Base-by-base conservation (phyloP, 2,329 filamentous ascomycete genomes). In the Amauroascus niger region DNA sequence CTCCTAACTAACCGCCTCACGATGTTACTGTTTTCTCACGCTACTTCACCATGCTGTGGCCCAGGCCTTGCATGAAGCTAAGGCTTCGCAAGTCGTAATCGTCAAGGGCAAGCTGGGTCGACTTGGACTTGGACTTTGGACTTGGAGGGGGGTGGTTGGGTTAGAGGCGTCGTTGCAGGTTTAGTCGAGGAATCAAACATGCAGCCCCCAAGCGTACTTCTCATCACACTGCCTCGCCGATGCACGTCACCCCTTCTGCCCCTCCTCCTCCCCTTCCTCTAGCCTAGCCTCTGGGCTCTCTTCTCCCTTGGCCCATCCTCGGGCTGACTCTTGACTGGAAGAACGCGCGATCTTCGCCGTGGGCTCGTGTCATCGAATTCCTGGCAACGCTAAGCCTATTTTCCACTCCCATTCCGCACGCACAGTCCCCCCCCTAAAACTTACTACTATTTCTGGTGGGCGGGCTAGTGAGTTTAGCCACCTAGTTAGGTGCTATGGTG, bases 171-270 rank as follows among this genome's bases (percentile, higher is more conserved):
- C n/a, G n/a, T 7, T 13, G 33, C 33, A 49, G 35, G 13, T 28
- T 18, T 49, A 49, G 33, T 49, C 33, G 47, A 49, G 33, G 6
- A 13, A 40, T 20, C n/a, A 46, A 46, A 37, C 33, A 35, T 39
- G 18, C n/a, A 40, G 16, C 2, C 11, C n/a, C 33, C 24, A 41
- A n/a, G 51, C 43, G 43, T 53, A 49, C 30, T 47, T 53, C 51
- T 53, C 43, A 53, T 47, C 51, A 52, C 50, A 53, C 51, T 53
- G 51, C 51, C 51, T 53, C 51, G 16, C 22, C 46, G n/a, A 48
- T 53, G 51, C 51, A 48, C 43, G 51, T 53, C 51, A 53, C 18
- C 37, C 39, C 46, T n/a, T n/a, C 20, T 6, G 37, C 18, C 37
- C n/a, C 13, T n/a, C n/a, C n/a, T n/a, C n/a, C n/a, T n/a, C n/a